Evolutionary conservation across 805 yeast genomes (phyloP).

Genomic region (Candida quercuum): DNA sequence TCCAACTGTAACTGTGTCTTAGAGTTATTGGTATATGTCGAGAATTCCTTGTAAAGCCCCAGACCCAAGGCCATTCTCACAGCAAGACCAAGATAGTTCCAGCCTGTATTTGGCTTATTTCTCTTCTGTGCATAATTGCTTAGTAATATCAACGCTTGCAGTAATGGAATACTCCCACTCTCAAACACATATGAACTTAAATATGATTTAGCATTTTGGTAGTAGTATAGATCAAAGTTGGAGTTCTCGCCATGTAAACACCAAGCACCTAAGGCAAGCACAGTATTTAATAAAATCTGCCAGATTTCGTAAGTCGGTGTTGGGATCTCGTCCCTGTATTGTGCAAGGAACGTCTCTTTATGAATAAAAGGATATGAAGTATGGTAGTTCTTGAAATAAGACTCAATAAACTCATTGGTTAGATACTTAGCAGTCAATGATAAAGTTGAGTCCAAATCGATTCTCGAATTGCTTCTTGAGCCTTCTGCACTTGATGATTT

Average conservation of each 20-base stretch:
- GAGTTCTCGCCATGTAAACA: constrained; percentile 51
- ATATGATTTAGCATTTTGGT: constrained; percentile 43
- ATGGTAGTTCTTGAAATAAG: constrained; percentile 56
- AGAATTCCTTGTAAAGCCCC: constrained; percentile 54
- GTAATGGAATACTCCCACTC: constrained; percentile 50
- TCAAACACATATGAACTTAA: constrained; percentile 47
- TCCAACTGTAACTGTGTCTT: constrained; percentile 42
- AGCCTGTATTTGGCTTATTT: constrained; percentile 62
- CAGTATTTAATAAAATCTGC: constrained; percentile 50
- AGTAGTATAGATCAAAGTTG: constrained; percentile 49
- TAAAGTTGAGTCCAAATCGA: constrained; percentile 21
- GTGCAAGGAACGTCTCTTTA: constrained; percentile 46
- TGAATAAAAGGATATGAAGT: constrained; percentile 57
- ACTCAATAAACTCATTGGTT: constrained; percentile 34
- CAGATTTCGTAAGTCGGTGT: constrained; percentile 41
- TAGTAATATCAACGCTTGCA: constrained; percentile 47
- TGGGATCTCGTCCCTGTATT: constrained; percentile 36
- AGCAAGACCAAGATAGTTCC: constrained; percentile 63
- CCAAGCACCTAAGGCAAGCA: constrained; percentile 68
- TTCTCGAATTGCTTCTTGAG: constrained; percentile 20
- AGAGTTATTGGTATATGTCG: constrained; percentile 30
- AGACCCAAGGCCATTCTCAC: constrained; percentile 62
- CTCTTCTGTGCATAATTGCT: constrained; percentile 61
- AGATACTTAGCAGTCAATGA: constrained; percentile 24
- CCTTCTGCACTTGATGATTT: no score